Percentiles rank a stretch among this genome's conserved stretches.
Evolutionary conservation across 2,329 filamentous ascomycete species (phyloP).

Genomic region (Escovopsis weberi): DNA sequence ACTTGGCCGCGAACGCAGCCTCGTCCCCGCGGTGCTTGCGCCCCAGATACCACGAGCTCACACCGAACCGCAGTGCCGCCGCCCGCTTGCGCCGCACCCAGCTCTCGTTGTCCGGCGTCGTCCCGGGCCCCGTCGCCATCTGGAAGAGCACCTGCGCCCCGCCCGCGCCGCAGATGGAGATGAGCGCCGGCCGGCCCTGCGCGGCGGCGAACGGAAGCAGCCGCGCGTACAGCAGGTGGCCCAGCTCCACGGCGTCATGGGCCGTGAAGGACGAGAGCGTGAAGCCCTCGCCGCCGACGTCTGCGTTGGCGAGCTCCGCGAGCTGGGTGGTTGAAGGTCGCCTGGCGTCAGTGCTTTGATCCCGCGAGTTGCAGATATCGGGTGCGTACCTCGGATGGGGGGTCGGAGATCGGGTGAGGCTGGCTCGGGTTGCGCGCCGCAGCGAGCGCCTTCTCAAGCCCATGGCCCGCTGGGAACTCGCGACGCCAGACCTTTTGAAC

Average conservation of each 20-base stretch:
- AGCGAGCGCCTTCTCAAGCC: constrained; percentile 12
- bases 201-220: constrained; percentile 33
- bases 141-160: constrained; percentile 54
- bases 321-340: constrained; percentile 9
- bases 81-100: constrained; percentile 60
- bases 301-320: constrained; percentile 11
- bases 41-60: constrained; percentile 56
- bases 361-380: no score
- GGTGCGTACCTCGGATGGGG: constrained; percentile 6
- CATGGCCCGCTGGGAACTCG: constrained; percentile 13
- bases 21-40: constrained; percentile 54
- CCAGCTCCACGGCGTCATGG: constrained; percentile 50
- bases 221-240: constrained; percentile 48
- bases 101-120: constrained; percentile 54
- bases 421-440: constrained; percentile 9
- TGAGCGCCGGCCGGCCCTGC: constrained; percentile 31
- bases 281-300: constrained; percentile 28
- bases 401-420: constrained; percentile 4
- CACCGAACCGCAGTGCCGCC: constrained; percentile 57
- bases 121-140: constrained; percentile 48
- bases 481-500: constrained; percentile 14
- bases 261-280: constrained; percentile 41
- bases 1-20: constrained; percentile 48
- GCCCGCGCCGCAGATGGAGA: constrained; percentile 50
- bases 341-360: neutral